These are phyloP conservation scores for Mycena sanguinolenta DNA, from an alignment of 768 basidiomycete genomes.

Conservation along the genomic window DNA sequence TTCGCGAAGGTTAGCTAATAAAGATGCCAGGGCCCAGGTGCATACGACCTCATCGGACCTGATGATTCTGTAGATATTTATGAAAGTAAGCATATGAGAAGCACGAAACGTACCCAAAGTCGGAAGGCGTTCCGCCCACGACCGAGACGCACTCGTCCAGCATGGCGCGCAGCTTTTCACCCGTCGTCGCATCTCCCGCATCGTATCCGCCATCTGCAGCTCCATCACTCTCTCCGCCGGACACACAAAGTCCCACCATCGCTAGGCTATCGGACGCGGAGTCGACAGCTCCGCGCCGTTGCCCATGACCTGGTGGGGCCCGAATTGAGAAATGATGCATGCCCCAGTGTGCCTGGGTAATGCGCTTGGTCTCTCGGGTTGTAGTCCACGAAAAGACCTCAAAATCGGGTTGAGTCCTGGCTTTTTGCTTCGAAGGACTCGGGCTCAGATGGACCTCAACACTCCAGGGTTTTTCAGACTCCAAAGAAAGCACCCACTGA, in stretches of 20 bases:
- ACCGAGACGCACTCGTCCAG: constrained; percentile 25
- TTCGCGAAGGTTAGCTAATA: constrained; percentile 22
- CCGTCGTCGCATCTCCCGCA: constrained; percentile 9
- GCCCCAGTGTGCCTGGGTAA: constrained; percentile 25
- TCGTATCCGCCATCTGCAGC: constrained; percentile 1
- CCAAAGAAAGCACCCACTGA: no score
- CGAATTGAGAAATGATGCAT: constrained; percentile 18
- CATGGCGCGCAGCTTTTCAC: constrained; percentile 24
- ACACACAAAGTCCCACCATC: constrained; percentile 30
- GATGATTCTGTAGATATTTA: constrained; percentile 11
- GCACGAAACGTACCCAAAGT: constrained; percentile 17
- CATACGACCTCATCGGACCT: not conserved
- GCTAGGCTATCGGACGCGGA: constrained; percentile 15
- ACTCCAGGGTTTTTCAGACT: no score
- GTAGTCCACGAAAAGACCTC: constrained; percentile 36
- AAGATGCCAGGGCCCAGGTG: constrained; percentile 23
- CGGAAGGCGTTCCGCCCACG: constrained; percentile 25
- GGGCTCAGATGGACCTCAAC: no score
- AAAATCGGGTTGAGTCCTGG: no score
- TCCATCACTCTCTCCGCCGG: constrained; percentile 7
- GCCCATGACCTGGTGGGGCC: constrained; percentile 31
- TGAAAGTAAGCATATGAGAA: not conserved
- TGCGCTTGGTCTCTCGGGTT: constrained; percentile 26
- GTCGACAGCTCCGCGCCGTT: not conserved
- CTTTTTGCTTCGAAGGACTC: no score